Conservation (phyloP, 2,329 filamentous ascomycete genomes). For the Trichophaea hybrida region DNA sequence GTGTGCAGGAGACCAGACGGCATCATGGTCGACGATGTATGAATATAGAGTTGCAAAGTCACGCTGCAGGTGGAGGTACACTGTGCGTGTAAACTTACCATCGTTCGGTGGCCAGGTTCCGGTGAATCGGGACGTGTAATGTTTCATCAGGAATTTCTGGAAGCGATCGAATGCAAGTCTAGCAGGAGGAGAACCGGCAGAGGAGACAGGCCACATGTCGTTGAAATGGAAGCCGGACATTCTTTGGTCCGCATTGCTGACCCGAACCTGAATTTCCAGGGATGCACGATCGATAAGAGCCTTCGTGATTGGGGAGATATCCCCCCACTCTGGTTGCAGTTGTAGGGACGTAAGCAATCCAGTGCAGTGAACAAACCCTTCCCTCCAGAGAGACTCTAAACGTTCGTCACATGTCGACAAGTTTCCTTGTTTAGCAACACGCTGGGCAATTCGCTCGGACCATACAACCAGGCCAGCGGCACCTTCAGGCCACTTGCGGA, state of each 20-base stretch:
- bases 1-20: slow-evolving; percentile 40
- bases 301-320: slow-evolving; percentile 46
- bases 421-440: not conserved
- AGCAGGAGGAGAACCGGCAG: slow-evolving; percentile 33
- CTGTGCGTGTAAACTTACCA: slow-evolving; percentile 42
- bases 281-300: slow-evolving; percentile 48
- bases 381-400: slow-evolving; percentile 41
- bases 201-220: slow-evolving; percentile 43
- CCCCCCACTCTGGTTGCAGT: slow-evolving; percentile 40
- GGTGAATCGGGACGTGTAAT: slow-evolving; percentile 41
- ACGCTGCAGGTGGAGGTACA: slow-evolving; percentile 44
- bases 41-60: slow-evolving; percentile 58
- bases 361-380: slow-evolving; percentile 51
- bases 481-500: slow-evolving; percentile 44
- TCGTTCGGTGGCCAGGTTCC: slow-evolving; percentile 47
- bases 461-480: slow-evolving; percentile 51
- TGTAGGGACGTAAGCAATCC: slow-evolving; percentile 48
- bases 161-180: slow-evolving; percentile 45
- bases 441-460: slow-evolving; percentile 39
- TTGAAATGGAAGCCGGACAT: slow-evolving; percentile 44
- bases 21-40: slow-evolving; percentile 52
- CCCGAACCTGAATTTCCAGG: slow-evolving; percentile 47
- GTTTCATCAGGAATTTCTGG: slow-evolving; percentile 44
- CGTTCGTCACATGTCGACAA: slow-evolving; percentile 28
- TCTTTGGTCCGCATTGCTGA: slow-evolving; percentile 48